These are phyloP conservation scores for Boletellus sp. DNA, from an alignment of 768 basidiomycete genomes.

Conservation along the genomic window DNA sequence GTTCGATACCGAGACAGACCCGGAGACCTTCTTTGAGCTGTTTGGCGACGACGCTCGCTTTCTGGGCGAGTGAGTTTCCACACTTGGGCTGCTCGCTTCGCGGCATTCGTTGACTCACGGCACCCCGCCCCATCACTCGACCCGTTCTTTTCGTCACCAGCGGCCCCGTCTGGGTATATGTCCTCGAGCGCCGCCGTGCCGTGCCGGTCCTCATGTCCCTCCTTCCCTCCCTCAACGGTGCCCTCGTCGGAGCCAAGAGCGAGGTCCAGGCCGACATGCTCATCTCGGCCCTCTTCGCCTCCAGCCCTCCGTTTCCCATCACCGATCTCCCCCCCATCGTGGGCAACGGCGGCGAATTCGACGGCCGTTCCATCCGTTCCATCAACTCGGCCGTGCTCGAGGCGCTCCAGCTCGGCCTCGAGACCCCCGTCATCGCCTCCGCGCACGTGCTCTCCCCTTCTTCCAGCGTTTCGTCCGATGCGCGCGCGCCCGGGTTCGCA, in stretches of 20 bases:
- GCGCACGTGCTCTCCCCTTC: constrained; percentile 40
- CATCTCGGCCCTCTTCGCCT: constrained; percentile 74
- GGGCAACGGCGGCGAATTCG: constrained; percentile 35
- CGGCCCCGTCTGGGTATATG: constrained; percentile 89
- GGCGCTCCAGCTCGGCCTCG: constrained; percentile 39
- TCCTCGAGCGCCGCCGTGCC: constrained; percentile 77
- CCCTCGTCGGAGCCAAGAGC: constrained; percentile 70
- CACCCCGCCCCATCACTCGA: constrained; percentile 1
- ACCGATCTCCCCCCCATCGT: constrained; percentile 54
- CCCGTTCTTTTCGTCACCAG: constrained; percentile 34
- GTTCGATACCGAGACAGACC: constrained; percentile 80
- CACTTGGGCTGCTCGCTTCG: not conserved
- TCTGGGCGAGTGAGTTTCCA: constrained; percentile 65
- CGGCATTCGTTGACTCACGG: constrained; percentile 4
- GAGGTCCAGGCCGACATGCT: constrained; percentile 70
- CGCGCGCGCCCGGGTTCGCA: constrained; percentile 20
- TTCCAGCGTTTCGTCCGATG: constrained; percentile 18
- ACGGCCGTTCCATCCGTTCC: constrained; percentile 37
- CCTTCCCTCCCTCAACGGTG: constrained; percentile 56
- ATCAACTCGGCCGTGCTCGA: constrained; percentile 47
- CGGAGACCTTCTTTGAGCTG: constrained; percentile 72
- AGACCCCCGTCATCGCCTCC: constrained; percentile 39
- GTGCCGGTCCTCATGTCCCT: constrained; percentile 77
- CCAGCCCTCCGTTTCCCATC: constrained; percentile 76
- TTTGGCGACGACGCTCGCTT: constrained; percentile 76